Evolutionary conservation across 805 yeast species (phyloP).

Genomic region (Cyberlindnera xylosilytica): DNA sequence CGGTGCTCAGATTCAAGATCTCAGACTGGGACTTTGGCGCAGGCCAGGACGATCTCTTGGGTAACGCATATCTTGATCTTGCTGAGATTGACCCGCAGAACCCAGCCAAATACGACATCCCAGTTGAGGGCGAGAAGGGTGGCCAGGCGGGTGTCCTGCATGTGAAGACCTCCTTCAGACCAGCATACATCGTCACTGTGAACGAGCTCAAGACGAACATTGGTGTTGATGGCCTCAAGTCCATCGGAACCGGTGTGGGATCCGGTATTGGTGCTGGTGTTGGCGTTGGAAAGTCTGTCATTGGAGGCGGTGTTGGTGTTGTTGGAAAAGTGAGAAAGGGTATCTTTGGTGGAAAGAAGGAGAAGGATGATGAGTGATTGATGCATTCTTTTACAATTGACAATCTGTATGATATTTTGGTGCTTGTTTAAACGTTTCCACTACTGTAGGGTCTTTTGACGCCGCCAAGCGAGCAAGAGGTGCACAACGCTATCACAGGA

Average conservation of each 20-base stretch:
- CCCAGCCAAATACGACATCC: constrained; percentile 48
- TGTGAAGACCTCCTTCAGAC: constrained; percentile 60
- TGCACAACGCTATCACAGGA: no score
- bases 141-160: constrained; percentile 57
- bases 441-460: no score
- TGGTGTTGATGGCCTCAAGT: constrained; percentile 46
- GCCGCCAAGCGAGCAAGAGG: no score
- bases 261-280: constrained; percentile 30
- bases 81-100: constrained; percentile 58
- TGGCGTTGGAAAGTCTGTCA: constrained; percentile 40
- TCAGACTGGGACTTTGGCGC: constrained; percentile 95
- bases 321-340: constrained; percentile 40
- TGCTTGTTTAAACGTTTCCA: no score
- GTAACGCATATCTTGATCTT: constrained; percentile 57
- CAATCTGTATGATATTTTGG: no score
- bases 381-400: no score
- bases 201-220: constrained; percentile 38
- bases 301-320: constrained; percentile 44
- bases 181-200: constrained; percentile 58
- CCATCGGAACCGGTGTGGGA: constrained; percentile 46
- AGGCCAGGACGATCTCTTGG: constrained; percentile 78
- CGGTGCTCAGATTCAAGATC: constrained; percentile 53
- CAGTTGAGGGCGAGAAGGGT: constrained; percentile 42
- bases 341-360: constrained; percentile 34
- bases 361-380: constrained; percentile 7